These are phyloP conservation scores for Pigoraptor vietnamica DNA, from an alignment of 78 protist genomes.

Conservation along the genomic window DNA sequence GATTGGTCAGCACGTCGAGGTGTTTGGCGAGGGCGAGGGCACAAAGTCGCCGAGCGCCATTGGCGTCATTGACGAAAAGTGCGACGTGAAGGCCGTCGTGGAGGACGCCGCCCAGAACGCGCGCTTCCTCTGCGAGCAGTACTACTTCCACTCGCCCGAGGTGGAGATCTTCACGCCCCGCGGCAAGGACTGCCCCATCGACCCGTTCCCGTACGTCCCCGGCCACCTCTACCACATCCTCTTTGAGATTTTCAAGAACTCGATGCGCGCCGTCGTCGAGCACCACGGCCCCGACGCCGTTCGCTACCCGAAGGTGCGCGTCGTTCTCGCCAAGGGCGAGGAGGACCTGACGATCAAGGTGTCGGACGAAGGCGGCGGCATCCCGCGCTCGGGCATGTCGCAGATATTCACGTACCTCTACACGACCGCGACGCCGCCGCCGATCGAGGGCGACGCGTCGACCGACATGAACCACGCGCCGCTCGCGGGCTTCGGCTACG, in stretches of 20 bases:
- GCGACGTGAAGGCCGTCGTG: slow-evolving; percentile 7
- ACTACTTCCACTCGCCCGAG: slow-evolving; percentile 29
- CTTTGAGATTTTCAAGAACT: slow-evolving; percentile 46
- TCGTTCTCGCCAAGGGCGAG: slow-evolving; percentile 41
- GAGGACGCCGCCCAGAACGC: slow-evolving; percentile 30
- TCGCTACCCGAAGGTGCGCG: not conserved
- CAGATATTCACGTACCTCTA: slow-evolving; percentile 41
- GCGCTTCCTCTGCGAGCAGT: slow-evolving; percentile 28
- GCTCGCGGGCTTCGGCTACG: slow-evolving; percentile 69
- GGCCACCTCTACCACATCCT: slow-evolving; percentile 56
- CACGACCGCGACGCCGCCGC: slow-evolving; percentile 27
- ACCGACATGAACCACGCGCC: slow-evolving; percentile 27
- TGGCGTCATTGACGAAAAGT: slow-evolving; percentile 32
- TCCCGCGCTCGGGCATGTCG: slow-evolving; percentile 31
- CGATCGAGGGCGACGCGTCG: not conserved
- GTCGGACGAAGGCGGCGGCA: slow-evolving; percentile 71
- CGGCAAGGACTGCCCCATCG: not conserved
- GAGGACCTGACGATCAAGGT: slow-evolving; percentile 40
- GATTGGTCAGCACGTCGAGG: slow-evolving; percentile 33
- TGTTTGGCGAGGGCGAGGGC: slow-evolving; percentile 7
- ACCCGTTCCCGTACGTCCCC: slow-evolving; percentile 46
- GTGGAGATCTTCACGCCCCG: slow-evolving; percentile 10
- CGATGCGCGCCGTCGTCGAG: slow-evolving; percentile 36
- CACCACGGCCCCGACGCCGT: not conserved
- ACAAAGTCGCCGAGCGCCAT: not conserved